Evolutionary conservation across 192 early-diverging fungal species (phyloP).

Genomic region (Gonapodya prolifera): DNA sequence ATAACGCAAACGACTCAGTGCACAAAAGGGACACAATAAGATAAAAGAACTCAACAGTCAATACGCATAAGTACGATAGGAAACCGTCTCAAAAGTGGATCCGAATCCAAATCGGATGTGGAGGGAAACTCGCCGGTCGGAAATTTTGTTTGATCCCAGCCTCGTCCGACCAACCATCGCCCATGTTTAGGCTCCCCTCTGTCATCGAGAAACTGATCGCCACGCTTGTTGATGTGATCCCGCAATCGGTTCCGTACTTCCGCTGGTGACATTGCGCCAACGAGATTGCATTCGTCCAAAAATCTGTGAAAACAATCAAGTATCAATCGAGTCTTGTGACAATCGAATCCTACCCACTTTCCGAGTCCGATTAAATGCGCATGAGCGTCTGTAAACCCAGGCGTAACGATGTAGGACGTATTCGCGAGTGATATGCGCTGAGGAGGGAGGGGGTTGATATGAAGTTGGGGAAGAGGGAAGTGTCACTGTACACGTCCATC

Average conservation of each 20-base stretch:
- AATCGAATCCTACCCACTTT: neutral
- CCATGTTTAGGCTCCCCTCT: neutral
- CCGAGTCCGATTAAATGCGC: neutral
- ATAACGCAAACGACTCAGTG: neutral
- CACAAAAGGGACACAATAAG: constrained; percentile 29
- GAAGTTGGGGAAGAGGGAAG: too few relatives aligned
- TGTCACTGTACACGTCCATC: too few relatives aligned
- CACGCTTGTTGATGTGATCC: neutral
- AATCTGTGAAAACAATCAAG: neutral
- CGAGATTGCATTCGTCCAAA: neutral
- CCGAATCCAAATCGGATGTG: constrained; percentile 26
- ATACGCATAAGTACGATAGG: constrained; percentile 28
- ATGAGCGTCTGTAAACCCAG: neutral
- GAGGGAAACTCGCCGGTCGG: constrained; percentile 21
- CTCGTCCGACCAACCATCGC: constrained; percentile 30
- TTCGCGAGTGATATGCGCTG: neutral
- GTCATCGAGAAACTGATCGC: neutral
- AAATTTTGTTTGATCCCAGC: constrained; percentile 43
- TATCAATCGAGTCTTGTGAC: neutral
- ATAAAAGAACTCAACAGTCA: constrained; percentile 13
- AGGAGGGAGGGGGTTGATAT: neutral
- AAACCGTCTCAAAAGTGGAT: constrained; percentile 17
- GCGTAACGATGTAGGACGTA: neutral
- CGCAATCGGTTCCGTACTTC: neutral
- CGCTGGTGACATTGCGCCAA: neutral